A percentile compares a stretch with the other conserved stretches of the same genome.
These are phyloP conservation scores for Aureococcus anophagefferens DNA, from an alignment of 108 stramenopile genomes.

Conservation along the genomic window DNA sequence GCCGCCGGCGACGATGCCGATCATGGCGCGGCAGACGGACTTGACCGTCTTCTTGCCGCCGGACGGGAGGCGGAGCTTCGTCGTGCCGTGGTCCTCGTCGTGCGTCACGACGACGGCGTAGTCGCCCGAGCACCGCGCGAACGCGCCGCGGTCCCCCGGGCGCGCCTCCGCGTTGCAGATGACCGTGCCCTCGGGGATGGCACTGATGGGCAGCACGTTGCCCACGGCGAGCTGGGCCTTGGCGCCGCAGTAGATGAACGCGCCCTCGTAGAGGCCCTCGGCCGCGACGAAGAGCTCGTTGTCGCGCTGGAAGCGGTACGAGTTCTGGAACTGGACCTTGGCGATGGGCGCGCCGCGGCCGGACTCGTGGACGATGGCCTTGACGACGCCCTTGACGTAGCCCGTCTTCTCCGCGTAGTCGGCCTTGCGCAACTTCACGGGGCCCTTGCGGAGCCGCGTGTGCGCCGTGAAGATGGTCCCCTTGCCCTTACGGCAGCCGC, in stretches of 20 bases:
- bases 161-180: constrained; percentile 93
- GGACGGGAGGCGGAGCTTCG: constrained; percentile 91
- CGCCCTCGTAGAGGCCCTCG: constrained; percentile 99
- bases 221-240: constrained; percentile 90
- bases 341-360: constrained; percentile 96
- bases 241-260: constrained; percentile 98
- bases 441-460: constrained; percentile 90
- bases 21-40: constrained; percentile 84
- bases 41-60: constrained; percentile 96
- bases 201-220: constrained; percentile 84
- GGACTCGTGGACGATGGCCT: constrained; percentile 97
- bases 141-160: constrained; percentile 88
- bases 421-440: constrained; percentile 86
- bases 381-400: constrained; percentile 96
- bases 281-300: constrained; percentile 86
- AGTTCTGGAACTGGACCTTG: constrained; percentile 93
- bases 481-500: constrained; percentile 78
- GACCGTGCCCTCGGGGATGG: constrained; percentile 97
- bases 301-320: constrained; percentile 91
- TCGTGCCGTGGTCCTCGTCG: constrained; percentile 98
- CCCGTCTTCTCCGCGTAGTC: constrained; percentile 96
- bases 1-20: constrained; percentile 97
- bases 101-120: constrained; percentile 96
- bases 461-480: constrained; percentile 93
- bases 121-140: constrained; percentile 89